Percentiles rank a stretch among this genome's conserved stretches.
Conservation (phyloP, 2,329 filamentous ascomycete species). For the Chaetothyriales sp. region DNA sequence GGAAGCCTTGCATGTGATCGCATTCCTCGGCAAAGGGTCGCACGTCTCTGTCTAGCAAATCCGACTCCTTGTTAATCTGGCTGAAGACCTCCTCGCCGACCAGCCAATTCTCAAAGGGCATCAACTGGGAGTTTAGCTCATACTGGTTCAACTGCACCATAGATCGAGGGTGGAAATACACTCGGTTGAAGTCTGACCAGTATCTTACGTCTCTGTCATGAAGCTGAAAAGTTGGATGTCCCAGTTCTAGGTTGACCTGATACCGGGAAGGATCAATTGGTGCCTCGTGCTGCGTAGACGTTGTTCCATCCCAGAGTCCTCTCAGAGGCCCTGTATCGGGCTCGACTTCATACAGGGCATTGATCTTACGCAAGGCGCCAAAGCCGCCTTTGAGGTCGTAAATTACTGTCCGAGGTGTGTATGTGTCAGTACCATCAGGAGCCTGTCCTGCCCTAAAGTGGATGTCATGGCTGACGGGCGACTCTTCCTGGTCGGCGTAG, state of each 20-base stretch:
- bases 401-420: constrained; percentile 76
- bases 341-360: constrained; percentile 63
- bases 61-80: constrained; percentile 62
- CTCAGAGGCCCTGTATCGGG: constrained; percentile 24
- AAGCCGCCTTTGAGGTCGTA: constrained; percentile 94
- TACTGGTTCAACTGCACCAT: constrained; percentile 79
- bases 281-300: constrained; percentile 52
- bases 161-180: constrained; percentile 84
- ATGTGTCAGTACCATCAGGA: constrained; percentile 76
- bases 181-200: constrained; percentile 89
- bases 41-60: constrained; percentile 80
- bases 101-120: constrained; percentile 68
- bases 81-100: constrained; percentile 63
- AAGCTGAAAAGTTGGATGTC: constrained; percentile 49
- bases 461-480: constrained; percentile 64
- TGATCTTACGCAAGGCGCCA: constrained; percentile 73
- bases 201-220: constrained; percentile 65
- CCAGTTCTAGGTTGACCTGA: constrained; percentile 64
- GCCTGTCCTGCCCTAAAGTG: constrained; percentile 78
- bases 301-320: constrained; percentile 29
- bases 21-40: constrained; percentile 83
- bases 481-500: constrained; percentile 54
- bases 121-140: constrained; percentile 63
- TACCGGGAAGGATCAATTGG: constrained; percentile 60
- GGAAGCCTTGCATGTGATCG: constrained; percentile 79